Percentiles rank a stretch among this genome's conserved stretches.
These are phyloP conservation scores for Thuidium tamariscinum DNA, from an alignment of 225 moss, liverwort and hornwort genomes.

Conservation along the genomic window DNA sequence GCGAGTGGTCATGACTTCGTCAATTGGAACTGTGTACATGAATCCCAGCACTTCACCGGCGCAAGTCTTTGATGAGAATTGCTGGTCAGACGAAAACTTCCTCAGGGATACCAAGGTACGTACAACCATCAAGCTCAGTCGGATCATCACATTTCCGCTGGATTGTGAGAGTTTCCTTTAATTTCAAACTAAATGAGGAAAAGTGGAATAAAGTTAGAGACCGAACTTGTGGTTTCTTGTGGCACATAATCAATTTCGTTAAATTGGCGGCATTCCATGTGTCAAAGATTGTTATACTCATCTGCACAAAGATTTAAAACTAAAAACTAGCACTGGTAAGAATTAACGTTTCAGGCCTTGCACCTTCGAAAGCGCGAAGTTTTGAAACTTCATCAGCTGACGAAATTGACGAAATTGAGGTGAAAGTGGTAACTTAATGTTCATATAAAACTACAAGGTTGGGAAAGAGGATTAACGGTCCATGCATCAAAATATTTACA, in stretches of 20 bases:
- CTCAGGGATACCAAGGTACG: conserved; percentile 16
- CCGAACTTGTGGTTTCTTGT: not conserved
- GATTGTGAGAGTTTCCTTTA: not conserved
- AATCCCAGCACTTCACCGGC: not conserved
- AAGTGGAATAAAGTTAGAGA: not conserved
- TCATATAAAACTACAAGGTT: not conserved
- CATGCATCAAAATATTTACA: too few relatives aligned
- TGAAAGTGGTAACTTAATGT: not conserved
- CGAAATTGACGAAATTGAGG: too few relatives aligned
- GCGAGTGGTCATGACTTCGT: conserved; percentile 43
- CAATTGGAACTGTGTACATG: conserved; percentile 32
- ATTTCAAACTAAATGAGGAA: too few relatives aligned
- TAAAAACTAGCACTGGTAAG: not conserved
- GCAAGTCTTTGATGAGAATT: conserved; percentile 18
- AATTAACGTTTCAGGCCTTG: not conserved
- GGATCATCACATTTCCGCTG: not conserved
- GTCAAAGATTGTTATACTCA: not conserved
- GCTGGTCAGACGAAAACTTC: conserved; percentile 35
- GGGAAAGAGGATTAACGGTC: not conserved
- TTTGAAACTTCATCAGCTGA: not conserved
- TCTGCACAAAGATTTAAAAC: not conserved
- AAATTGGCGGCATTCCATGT: not conserved
- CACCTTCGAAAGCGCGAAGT: not conserved
- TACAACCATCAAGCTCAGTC: not conserved
- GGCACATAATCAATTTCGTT: not conserved